Evolutionary conservation across 1,139 yeast genomes (phyloP).

Genomic region (Candida glucosophila): DNA sequence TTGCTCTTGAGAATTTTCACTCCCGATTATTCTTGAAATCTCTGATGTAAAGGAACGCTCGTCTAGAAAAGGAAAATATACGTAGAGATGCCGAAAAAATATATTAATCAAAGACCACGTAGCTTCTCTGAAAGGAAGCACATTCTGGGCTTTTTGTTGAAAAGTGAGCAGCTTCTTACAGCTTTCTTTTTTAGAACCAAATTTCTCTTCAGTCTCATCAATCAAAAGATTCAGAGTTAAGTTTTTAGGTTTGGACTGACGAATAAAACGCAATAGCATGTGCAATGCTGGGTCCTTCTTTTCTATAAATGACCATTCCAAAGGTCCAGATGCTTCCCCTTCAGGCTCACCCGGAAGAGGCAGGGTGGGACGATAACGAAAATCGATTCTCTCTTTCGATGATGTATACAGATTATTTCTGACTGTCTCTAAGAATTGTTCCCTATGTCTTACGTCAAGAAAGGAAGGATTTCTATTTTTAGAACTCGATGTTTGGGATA

Average conservation of each 20-base stretch:
- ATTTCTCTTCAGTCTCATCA: neutral
- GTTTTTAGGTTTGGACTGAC: neutral
- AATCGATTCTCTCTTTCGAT: neutral
- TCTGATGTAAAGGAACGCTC: slow-evolving; percentile 1
- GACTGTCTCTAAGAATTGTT: neutral
- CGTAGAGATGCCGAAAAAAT: slow-evolving; percentile 23
- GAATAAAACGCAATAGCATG: slow-evolving; percentile 1
- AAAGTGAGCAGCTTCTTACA: neutral
- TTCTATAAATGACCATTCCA: slow-evolving; percentile 3
- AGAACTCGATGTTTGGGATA: neutral
- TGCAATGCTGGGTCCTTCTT: slow-evolving; percentile 3
- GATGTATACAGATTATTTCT: neutral
- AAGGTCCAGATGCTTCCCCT: neutral
- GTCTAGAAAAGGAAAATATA: slow-evolving; percentile 7
- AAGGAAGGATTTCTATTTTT: neutral
- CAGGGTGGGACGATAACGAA: neutral
- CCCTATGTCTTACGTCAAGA: neutral
- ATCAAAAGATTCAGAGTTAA: neutral
- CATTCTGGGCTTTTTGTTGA: slow-evolving; percentile 15
- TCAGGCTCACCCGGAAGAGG: neutral
- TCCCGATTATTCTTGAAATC: slow-evolving; percentile 3
- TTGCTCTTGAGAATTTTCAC: neutral
- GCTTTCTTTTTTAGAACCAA: neutral
- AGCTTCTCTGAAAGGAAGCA: slow-evolving; percentile 22
- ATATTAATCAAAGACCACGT: slow-evolving; percentile 23